Evolutionary conservation across 2,329 filamentous ascomycete species (phyloP).

Genomic region (Fusarium nisikadoi): DNA sequence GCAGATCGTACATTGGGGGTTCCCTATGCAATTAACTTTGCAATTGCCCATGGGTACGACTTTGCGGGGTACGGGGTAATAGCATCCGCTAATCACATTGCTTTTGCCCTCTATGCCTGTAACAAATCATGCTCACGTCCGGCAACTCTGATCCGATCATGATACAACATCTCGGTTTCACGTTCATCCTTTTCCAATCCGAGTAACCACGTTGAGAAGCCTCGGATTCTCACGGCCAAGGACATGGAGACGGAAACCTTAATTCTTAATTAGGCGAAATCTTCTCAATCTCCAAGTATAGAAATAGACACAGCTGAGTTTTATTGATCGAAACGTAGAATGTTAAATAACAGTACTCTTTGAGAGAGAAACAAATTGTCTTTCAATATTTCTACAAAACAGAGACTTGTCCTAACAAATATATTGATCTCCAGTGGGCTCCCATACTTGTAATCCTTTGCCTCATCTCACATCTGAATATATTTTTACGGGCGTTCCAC

Average conservation of each 20-base stretch:
- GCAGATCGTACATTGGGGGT: background rate
- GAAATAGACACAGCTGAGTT: too few relatives aligned
- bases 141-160: background rate
- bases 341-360: too few relatives aligned
- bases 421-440: too few relatives aligned
- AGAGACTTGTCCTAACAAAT: too few relatives aligned
- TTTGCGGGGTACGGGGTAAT: background rate
- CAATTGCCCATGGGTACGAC: background rate
- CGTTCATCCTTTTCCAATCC: background rate
- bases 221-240: background rate
- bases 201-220: background rate
- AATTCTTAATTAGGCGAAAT: slow-evolving; percentile 26
- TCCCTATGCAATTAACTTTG: background rate
- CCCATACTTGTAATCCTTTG: too few relatives aligned
- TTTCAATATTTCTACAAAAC: too few relatives aligned
- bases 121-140: too few relatives aligned
- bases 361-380: too few relatives aligned
- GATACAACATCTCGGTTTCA: background rate
- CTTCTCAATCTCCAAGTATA: slow-evolving; percentile 35
- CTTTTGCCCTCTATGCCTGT: too few relatives aligned
- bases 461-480: too few relatives aligned
- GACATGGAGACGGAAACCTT: slow-evolving; percentile 13
- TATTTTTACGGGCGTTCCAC: too few relatives aligned
- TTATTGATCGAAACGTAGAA: too few relatives aligned
- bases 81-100: background rate